Evolutionary conservation across 352 stramenopile genomes (phyloP).

Genomic region (Phytopythium boreale): DNA sequence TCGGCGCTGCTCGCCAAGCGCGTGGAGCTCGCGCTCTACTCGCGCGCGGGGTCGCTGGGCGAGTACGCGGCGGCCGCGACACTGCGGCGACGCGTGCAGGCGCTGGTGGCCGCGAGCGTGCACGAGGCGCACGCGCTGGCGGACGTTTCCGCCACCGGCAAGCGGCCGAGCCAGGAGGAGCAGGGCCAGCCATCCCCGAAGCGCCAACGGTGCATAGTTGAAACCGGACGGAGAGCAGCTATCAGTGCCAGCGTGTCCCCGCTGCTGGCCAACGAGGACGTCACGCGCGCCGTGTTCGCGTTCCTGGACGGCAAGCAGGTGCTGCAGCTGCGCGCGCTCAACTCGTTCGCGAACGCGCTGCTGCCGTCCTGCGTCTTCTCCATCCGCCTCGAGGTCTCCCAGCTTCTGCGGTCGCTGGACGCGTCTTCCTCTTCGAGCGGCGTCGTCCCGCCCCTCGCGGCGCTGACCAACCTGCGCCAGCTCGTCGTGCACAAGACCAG

Average conservation of each 20-base stretch:
- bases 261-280: conserved; percentile 40
- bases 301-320: conserved; percentile 63
- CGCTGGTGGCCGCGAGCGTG: conserved; percentile 61
- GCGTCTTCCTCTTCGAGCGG: neutral
- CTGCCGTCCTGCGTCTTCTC: conserved; percentile 47
- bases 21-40: conserved; percentile 76
- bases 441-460: conserved; percentile 24
- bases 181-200: conserved; percentile 23
- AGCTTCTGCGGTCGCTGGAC: conserved; percentile 30
- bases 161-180: neutral
- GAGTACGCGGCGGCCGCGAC: conserved; percentile 75
- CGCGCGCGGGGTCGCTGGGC: conserved; percentile 50
- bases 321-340: conserved; percentile 43
- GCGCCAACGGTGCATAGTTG: conserved; percentile 24
- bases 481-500: conserved; percentile 50
- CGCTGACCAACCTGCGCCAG: conserved; percentile 54
- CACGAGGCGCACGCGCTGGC: conserved; percentile 49
- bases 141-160: neutral
- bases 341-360: conserved; percentile 44
- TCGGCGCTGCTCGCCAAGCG: conserved; percentile 55
- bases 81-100: conserved; percentile 65
- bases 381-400: conserved; percentile 47
- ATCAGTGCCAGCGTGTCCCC: neutral
- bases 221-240: no score
- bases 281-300: conserved; percentile 43